Evolutionary conservation across 768 basidiomycete species (phyloP).

Genomic region (Leccinum boreale): DNA sequence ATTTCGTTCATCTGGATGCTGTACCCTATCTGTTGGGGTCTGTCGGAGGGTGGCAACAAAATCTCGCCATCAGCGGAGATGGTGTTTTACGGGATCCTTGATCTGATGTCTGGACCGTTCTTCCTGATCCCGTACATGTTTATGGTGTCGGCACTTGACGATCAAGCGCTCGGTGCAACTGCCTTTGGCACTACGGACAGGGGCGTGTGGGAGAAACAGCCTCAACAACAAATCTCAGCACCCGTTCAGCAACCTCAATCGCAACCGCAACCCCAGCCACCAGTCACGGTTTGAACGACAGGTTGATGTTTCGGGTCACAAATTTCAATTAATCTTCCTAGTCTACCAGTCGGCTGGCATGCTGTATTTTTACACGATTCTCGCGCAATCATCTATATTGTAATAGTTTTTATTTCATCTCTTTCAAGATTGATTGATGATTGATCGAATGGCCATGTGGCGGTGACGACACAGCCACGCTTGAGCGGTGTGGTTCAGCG

Average conservation of each 20-base stretch:
- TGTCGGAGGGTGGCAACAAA: slow-evolving; percentile 49
- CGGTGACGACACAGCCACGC: slow-evolving; percentile 17
- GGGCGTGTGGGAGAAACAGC: slow-evolving; percentile 1
- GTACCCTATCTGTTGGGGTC: slow-evolving; percentile 59
- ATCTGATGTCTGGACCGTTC: slow-evolving; percentile 36
- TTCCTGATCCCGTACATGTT: slow-evolving; percentile 36
- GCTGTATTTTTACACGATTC: neutral
- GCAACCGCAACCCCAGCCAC: neutral
- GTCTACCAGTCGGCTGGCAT: neutral
- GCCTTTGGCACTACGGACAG: slow-evolving; percentile 7
- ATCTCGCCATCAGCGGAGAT: slow-evolving; percentile 52
- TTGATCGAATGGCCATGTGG: neutral
- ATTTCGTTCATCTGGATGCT: slow-evolving; percentile 53
- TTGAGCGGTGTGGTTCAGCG: slow-evolving; percentile 1
- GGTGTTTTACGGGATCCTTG: slow-evolving; percentile 52
- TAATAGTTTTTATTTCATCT: neutral
- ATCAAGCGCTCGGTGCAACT: neutral
- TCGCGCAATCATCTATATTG: neutral
- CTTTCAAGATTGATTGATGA: neutral
- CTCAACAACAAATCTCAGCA: neutral
- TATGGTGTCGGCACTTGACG: neutral
- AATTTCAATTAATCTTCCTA: neutral
- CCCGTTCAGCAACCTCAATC: neutral
- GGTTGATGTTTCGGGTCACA: neutral
- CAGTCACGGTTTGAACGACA: neutral